phyloP scores from a whole-genome alignment of 768 basidiomycete species.

The Pulveroboletus sp. region DNA sequence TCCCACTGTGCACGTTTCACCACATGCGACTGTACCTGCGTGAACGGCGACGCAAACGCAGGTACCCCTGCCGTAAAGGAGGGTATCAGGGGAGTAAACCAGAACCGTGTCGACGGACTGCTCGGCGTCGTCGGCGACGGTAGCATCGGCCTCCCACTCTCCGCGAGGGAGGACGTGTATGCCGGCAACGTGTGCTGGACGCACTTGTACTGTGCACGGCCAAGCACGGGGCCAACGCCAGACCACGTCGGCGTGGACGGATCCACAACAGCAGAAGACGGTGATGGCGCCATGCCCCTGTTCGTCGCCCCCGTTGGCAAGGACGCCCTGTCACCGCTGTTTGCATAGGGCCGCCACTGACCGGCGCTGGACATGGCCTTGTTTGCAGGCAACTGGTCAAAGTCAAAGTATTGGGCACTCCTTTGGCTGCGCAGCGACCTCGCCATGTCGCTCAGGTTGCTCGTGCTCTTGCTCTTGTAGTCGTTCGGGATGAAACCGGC shows the following conservation, averaged over 20 bases:
- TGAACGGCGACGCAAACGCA: conserved; percentile 66
- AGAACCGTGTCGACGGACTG: not conserved
- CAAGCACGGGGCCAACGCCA: conserved; percentile 9
- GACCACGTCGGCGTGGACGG: not conserved
- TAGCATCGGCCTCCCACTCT: not conserved
- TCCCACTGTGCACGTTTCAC: conserved; percentile 84
- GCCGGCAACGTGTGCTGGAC: conserved; percentile 12
- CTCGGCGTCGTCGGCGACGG: not conserved
- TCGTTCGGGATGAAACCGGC: conserved; percentile 27
- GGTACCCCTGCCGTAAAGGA: conserved; percentile 47
- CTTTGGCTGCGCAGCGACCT: conserved; percentile 13
- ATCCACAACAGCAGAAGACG: not conserved
- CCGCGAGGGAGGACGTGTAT: not conserved
- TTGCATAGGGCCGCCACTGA: too few species aligned
- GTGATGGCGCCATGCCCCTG: not conserved
- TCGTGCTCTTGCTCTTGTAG: conserved; percentile 3
- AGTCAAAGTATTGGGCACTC: conserved; percentile 24
- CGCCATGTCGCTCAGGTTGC: conserved; percentile 6
- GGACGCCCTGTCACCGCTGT: not conserved
- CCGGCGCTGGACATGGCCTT: too few species aligned
- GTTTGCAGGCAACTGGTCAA: conserved; percentile 22
- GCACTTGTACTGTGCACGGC: conserved; percentile 30
- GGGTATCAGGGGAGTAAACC: conserved; percentile 19
- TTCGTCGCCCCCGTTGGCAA: too few species aligned
- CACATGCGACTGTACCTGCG: conserved; percentile 61